Evolutionary conservation across 768 basidiomycete species (phyloP).

Genomic region (Tricholoma saponaceum): DNA sequence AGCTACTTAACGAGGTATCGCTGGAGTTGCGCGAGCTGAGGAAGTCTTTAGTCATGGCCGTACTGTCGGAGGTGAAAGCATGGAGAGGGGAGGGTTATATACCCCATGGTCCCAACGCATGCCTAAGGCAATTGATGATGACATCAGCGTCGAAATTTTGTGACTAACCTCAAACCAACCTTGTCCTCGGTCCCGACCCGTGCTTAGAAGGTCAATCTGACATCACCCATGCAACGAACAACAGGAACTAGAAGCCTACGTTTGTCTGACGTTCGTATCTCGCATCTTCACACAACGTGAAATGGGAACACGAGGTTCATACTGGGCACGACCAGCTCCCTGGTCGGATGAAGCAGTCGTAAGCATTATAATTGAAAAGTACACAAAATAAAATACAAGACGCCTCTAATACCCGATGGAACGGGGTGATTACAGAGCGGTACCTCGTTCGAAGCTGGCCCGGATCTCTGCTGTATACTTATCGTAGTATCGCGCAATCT

Average conservation of each 20-base stretch:
- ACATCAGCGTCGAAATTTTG: neutral
- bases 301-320: too few relatives aligned
- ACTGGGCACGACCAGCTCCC: neutral
- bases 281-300: neutral
- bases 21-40: neutral
- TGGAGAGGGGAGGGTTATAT: neutral
- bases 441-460: constrained; percentile 96
- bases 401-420: neutral
- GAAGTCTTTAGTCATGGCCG: neutral
- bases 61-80: neutral
- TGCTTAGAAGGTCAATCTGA: neutral
- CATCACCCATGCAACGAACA: neutral
- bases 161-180: neutral
- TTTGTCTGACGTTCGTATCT: too few relatives aligned
- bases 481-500: constrained; percentile 95
- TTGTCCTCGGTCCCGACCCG: neutral
- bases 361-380: neutral
- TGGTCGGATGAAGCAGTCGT: neutral
- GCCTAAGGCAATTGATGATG: neutral
- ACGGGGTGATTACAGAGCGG: constrained; percentile 58
- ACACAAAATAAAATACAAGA: constrained; percentile 6
- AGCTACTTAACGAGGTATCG: neutral
- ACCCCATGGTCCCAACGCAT: neutral
- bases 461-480: constrained; percentile 96
- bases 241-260: too few relatives aligned